phyloP scores from a whole-genome alignment of 2,329 filamentous ascomycete species.

The Eurotiales sp. region DNA sequence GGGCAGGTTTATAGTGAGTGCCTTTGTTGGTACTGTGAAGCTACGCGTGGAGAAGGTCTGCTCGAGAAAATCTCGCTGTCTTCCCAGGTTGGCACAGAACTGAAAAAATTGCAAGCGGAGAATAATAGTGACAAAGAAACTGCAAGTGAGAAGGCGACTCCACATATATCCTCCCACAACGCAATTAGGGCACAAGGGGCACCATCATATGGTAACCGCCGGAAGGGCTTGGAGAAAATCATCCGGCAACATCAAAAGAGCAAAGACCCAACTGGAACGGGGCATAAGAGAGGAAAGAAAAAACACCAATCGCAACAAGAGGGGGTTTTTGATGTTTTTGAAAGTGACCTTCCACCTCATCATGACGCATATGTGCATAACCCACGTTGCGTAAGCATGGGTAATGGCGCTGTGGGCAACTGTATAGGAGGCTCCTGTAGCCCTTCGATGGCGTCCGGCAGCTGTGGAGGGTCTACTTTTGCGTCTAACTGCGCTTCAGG shows the following conservation, averaged over 20 bases:
- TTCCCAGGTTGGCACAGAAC: not conserved
- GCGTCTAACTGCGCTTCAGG: not conserved
- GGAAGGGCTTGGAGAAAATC: conserved; percentile 1
- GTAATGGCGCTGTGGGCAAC: not conserved
- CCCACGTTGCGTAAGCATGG: not conserved
- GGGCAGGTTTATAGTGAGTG: conserved; percentile 11
- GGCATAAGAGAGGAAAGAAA: not conserved
- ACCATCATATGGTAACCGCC: not conserved
- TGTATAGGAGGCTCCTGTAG: conserved; percentile 6
- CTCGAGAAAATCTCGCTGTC: not conserved
- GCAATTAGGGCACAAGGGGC: conserved; percentile 44
- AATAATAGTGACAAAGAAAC: no score
- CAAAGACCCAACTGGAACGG: not conserved
- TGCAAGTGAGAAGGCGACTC: no score
- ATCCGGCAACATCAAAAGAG: not conserved
- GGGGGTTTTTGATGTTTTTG: not conserved
- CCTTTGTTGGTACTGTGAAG: conserved; percentile 11
- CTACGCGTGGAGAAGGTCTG: conserved; percentile 1
- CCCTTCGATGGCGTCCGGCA: conserved; percentile 5
- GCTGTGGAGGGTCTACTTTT: conserved; percentile 8
- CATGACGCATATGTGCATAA: conserved; percentile 2
- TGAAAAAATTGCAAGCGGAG: not conserved
- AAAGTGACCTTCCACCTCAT: not conserved
- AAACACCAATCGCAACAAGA: not conserved
- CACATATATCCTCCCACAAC: no score